Base-by-base conservation (phyloP, 2,329 filamentous ascomycete genomes). In the Gaeumannomyces sp. region DNA sequence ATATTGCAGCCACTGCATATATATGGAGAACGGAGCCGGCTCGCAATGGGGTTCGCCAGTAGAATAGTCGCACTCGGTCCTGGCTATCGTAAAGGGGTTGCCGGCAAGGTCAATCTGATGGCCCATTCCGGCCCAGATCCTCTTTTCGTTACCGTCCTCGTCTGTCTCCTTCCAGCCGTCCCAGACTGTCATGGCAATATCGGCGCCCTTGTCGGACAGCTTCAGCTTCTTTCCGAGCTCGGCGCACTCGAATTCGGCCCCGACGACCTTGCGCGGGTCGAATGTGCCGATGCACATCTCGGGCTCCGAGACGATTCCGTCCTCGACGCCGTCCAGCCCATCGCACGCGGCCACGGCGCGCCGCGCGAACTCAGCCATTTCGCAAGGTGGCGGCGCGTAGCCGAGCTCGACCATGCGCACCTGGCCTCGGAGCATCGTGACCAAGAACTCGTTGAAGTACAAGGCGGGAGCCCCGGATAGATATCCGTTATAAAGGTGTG, bases 401-500 rank as follows among this genome's bases (percentile, higher is more conserved):
- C 56, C 63, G 6, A 64, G n/a, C 29, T 61, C 45, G 22, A 45
- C 7, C 67, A 69, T 72, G n/a, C 70, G 62, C 31, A 58, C 73
- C 78, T 79, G 78, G 78, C 70, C 25, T 77, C 76, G 68, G 70
- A 75, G 25, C 45, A n/a, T n/a, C 19, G 68, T 67, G 66, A 71
- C 70, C 75, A 83, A 68, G 68, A 53, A 53, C 45, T 80, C 78
- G 3, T 72, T 68, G 70, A 70, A 73, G 50, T 68, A 62, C 13
- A 67, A 33, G 19, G 63, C 65, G 7, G 65, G 65, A n/a, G 65
- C 74, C 0, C 76, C 78, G 1, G 79, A 80, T 1, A 81, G 68
- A 13, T 83, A 77, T 4, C 81, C 81, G 65, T 84, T 80, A 63
- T 82, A 83, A 57, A 81, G 79, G 8, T 80, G 75, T 0, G 82